These are phyloP conservation scores for Limonomyces culmigenus DNA, from an alignment of 1,284 basidiomycete genomes.

Conservation along the genomic window DNA sequence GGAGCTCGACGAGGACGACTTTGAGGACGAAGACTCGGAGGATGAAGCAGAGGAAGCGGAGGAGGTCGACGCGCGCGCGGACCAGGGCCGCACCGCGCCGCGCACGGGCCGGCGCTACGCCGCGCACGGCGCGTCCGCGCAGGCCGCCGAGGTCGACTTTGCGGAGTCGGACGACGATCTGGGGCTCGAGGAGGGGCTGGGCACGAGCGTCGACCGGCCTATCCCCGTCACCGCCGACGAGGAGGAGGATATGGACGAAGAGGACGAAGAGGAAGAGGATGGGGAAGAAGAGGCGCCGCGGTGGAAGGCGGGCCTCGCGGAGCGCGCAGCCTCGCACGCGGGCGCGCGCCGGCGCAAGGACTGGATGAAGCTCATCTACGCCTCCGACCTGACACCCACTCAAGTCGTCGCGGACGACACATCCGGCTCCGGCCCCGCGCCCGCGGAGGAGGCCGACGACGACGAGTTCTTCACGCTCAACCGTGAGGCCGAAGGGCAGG, in stretches of 20 bases:
- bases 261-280: conserved; percentile 20
- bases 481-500: conserved; percentile 16
- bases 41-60: not conserved
- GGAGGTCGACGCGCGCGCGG: not conserved
- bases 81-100: not conserved
- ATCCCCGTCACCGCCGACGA: conserved; percentile 13
- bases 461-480: conserved; percentile 69
- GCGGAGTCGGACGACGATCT: not conserved
- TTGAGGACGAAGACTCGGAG: conserved; percentile 11
- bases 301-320: conserved; percentile 68
- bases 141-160: not conserved
- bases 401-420: conserved; percentile 45
- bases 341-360: conserved; percentile 37
- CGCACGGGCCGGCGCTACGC: not conserved
- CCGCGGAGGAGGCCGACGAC: conserved; percentile 18
- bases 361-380: conserved; percentile 82
- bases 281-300: conserved; percentile 27
- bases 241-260: conserved; percentile 16
- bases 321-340: conserved; percentile 32
- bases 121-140: not conserved
- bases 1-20: conserved; percentile 37
- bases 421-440: conserved; percentile 14
- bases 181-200: not conserved
- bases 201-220: not conserved
- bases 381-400: conserved; percentile 49